Conservation (phyloP, 2,329 filamentous ascomycete species). For the Colletotrichum kahawae region DNA sequence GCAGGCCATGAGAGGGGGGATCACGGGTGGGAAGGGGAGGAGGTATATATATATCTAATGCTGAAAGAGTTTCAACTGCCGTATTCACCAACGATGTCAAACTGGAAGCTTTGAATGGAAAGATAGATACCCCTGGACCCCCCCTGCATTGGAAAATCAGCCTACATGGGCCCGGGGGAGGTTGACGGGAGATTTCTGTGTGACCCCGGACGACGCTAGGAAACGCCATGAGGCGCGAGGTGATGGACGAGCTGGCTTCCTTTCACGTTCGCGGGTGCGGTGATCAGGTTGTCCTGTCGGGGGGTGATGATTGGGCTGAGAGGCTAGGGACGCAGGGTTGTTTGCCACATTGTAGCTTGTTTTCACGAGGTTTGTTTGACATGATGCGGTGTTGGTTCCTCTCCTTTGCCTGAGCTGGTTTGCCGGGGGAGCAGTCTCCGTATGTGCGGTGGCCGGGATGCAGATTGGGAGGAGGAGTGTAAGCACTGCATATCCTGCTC, state of each 20-base stretch:
- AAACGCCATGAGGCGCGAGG: neutral
- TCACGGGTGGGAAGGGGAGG: rapidly evolving
- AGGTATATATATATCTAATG: neutral
- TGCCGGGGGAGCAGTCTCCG: neutral
- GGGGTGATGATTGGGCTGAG: neutral
- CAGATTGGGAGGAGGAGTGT: neutral
- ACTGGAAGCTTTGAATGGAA: rapidly evolving
- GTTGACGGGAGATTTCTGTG: neutral
- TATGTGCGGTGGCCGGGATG: no score
- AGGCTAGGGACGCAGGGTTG: neutral
- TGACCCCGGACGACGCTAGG: neutral
- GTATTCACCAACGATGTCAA: neutral
- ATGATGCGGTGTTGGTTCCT: neutral
- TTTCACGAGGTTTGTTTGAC: neutral
- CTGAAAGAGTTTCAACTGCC: rapidly evolving
- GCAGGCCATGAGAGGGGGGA: no score
- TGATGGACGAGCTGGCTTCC: neutral
- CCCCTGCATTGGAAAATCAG: neutral
- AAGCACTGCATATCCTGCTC: neutral
- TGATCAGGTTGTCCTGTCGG: neutral
- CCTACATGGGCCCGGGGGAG: neutral
- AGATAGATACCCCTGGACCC: neutral
- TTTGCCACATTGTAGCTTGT: neutral
- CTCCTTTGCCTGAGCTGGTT: neutral
- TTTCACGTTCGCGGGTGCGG: neutral